These are phyloP conservation scores for Andrographis paniculata DNA, from an alignment of 305 asterid genomes.

Conservation along the genomic window DNA sequence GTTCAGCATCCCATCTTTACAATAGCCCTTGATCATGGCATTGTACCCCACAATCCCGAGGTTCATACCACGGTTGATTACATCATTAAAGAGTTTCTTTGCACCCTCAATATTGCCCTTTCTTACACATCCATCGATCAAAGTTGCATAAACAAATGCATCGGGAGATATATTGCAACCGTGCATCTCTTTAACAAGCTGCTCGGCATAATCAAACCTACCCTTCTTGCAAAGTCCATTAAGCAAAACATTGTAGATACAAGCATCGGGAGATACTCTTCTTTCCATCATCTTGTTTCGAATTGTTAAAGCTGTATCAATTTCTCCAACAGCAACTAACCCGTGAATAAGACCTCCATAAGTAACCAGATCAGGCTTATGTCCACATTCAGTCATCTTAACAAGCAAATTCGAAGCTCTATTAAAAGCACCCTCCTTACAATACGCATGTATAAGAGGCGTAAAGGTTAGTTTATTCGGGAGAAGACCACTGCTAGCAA, in stretches of 20 bases:
- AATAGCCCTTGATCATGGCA: constrained; percentile 86
- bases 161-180: constrained; percentile 49
- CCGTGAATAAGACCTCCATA: constrained; percentile 79
- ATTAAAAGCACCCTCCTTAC: constrained; percentile 57
- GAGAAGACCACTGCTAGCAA: constrained; percentile 29
- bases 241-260: constrained; percentile 73
- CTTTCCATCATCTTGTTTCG: constrained; percentile 63
- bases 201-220: constrained; percentile 46
- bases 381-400: constrained; percentile 62
- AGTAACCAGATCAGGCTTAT: constrained; percentile 64
- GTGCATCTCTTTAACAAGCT: constrained; percentile 70
- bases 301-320: constrained; percentile 60
- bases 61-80: constrained; percentile 37
- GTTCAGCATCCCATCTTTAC: constrained; percentile 60
- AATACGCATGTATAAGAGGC: constrained; percentile 57
- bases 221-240: constrained; percentile 68
- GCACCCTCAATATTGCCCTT: constrained; percentile 62
- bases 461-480: constrained; percentile 66
- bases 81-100: constrained; percentile 46
- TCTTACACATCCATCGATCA: constrained; percentile 74
- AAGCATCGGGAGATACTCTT: constrained; percentile 60
- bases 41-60: constrained; percentile 75
- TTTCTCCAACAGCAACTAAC: constrained; percentile 59
- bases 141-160: constrained; percentile 62
- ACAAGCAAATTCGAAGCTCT: constrained; percentile 57